Percentiles rank a stretch among this genome's conserved stretches.
These are phyloP conservation scores for Nymphaea thermarum DNA, from an alignment of 164 flowering plant genomes.

Conservation along the genomic window DNA sequence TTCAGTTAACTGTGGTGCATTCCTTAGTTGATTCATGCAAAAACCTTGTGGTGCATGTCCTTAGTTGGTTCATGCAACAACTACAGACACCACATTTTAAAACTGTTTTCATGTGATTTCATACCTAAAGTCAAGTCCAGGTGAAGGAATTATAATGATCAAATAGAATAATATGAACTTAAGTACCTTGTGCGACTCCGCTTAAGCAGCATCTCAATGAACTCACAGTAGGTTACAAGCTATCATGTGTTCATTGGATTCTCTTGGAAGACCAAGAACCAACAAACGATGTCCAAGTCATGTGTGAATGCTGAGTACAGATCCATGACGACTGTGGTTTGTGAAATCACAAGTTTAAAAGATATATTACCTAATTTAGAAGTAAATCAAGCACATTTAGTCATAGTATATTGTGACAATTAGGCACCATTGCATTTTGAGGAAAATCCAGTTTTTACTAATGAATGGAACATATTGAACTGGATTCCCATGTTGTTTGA, in stretches of 20 bases:
- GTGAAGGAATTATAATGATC: background rate
- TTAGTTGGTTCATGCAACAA: background rate
- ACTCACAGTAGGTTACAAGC: background rate
- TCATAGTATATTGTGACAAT: background rate
- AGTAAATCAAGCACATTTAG: background rate
- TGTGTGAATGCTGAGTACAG: constrained; percentile 1
- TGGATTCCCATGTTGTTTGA: background rate
- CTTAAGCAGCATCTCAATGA: background rate
- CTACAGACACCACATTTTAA: background rate
- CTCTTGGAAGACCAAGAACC: constrained; percentile 4
- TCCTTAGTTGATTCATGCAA: no score
- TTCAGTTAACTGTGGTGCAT: background rate
- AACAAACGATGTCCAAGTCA: background rate
- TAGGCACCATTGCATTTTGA: background rate
- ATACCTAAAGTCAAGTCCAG: background rate
- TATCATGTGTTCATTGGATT: background rate
- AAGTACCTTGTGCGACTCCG: background rate
- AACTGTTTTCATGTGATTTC: no score
- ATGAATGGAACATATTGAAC: background rate
- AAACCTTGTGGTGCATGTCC: background rate
- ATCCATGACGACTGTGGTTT: background rate
- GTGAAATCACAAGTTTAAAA: background rate
- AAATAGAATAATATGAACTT: background rate
- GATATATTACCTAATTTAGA: background rate
- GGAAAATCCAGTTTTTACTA: background rate